These are phyloP conservation scores for Trypanosoma grayi DNA, from an alignment of 208 protist genomes.

Conservation along the genomic window DNA sequence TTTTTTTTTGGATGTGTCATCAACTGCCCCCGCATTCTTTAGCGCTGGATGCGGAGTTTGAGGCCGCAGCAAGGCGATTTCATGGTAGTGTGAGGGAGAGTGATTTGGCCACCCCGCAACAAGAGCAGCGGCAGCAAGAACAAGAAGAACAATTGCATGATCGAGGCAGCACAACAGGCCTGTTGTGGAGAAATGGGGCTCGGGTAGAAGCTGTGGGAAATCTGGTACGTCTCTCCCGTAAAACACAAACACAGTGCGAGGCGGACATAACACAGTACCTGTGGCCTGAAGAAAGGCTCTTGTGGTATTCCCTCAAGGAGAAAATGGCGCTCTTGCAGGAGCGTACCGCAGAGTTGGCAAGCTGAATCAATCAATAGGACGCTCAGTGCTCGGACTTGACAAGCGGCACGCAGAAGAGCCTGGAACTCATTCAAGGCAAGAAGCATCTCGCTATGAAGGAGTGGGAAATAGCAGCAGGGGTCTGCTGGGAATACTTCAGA, in stretches of 20 bases:
- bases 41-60: background rate
- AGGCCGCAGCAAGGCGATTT: background rate
- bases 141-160: background rate
- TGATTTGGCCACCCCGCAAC: background rate
- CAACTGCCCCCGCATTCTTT: background rate
- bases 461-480: constrained; percentile 11
- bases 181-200: background rate
- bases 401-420: background rate
- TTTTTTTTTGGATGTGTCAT: background rate
- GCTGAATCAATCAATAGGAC: constrained; percentile 7
- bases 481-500: constrained; percentile 15
- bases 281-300: constrained; percentile 1
- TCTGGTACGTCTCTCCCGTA: background rate
- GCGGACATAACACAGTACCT: background rate
- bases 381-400: background rate
- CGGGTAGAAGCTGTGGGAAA: background rate
- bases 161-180: background rate
- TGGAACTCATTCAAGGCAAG: constrained; percentile 4
- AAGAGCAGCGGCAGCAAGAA: background rate
- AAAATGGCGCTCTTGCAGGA: background rate
- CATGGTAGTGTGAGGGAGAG: background rate
- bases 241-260: background rate
- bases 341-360: background rate
- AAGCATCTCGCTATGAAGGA: background rate
- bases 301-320: constrained; percentile 1